Evolutionary conservation across 495 filamentous ascomycete species (phyloP), one percentile per base, ranked within the genome.

Genomic region (Penicillium subrubescens): DNA sequence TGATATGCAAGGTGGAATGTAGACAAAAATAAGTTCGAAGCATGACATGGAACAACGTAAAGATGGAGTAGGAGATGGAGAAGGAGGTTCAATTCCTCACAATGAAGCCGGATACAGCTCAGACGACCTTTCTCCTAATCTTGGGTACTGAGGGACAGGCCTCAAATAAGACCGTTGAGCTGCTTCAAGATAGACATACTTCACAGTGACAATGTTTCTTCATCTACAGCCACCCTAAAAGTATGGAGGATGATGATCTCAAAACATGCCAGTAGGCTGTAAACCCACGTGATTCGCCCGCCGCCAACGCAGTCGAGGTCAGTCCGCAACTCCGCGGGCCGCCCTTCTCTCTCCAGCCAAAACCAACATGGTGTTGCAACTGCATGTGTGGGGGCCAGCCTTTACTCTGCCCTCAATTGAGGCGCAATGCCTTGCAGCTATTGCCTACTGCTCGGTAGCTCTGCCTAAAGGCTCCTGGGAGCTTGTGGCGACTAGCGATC

Each of bases 361-460:
- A 66, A 59, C 63, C 59, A 71, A 61, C 46, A 89, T 88, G 85
- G 78, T 87, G 64, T 80, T 96, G 15, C 87, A 94, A 83, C 86
- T 98, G 43, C 91, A 97, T 74, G 85, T 97, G 65, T 97, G 92
- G 92, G 94, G 95, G 44, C 91, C 93, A 35, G 93, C 90, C 39
- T 96, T 96, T 75, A 83, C 82, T 31, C 85, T 97, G 43, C 90
- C 94, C 11, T 97, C 94, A 57, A 89, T 97, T 63, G 94, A 97
- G 62, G 83, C 95, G 56, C 91, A 96, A 83, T 97, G 90, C 66
- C 84, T 94, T 48, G 90, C 91, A 15, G 80, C 88, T 43, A 88
- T 94, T 60, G 84, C 91, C 41, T 94, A 90, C 70, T 81, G 93
- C 37, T 82, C 84, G 12, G 75, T 86, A 60, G 78, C 81, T 54